phyloP scores from a whole-genome alignment of 2,329 filamentous ascomycete species.

The Proliferodiscus dingleyae region DNA sequence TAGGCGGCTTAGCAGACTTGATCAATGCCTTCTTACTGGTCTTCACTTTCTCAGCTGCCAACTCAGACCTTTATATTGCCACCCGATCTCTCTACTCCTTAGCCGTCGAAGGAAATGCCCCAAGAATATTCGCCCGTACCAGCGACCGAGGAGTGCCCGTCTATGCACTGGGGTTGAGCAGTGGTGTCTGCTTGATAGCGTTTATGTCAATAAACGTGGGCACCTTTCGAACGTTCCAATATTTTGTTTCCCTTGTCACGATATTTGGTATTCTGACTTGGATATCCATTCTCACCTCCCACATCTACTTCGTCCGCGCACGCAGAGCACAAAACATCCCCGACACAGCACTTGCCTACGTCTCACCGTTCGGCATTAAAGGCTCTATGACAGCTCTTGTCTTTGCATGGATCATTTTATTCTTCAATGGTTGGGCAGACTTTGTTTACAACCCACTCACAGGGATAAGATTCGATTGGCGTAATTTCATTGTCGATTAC shows the following conservation, averaged over 20 bases:
- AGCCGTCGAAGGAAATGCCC: conserved; percentile 61
- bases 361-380: conserved; percentile 65
- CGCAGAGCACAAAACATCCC: conserved; percentile 57
- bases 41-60: conserved; percentile 60
- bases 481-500: conserved; percentile 61
- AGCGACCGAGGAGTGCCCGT: conserved; percentile 53
- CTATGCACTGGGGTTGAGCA: conserved; percentile 40
- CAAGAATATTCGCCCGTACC: conserved; percentile 48
- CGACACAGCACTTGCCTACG: conserved; percentile 55
- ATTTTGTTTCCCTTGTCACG: conserved; percentile 64
- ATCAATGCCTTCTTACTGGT: conserved; percentile 66
- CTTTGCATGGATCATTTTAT: conserved; percentile 67
- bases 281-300: conserved; percentile 51
- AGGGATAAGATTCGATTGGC: conserved; percentile 50
- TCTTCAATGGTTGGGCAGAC: conserved; percentile 80
- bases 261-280: conserved; percentile 31
- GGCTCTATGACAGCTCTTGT: conserved; percentile 65
- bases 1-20: conserved; percentile 58
- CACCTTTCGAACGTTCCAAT: conserved; percentile 61
- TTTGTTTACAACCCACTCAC: conserved; percentile 54
- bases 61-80: conserved; percentile 58
- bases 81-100: conserved; percentile 67
- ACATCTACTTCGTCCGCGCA: conserved; percentile 62
- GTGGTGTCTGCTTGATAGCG: conserved; percentile 58
- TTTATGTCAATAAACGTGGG: conserved; percentile 59